Base-by-base conservation (phyloP, 2,329 filamentous ascomycete genomes). In the Beauveria brongniartii region DNA sequence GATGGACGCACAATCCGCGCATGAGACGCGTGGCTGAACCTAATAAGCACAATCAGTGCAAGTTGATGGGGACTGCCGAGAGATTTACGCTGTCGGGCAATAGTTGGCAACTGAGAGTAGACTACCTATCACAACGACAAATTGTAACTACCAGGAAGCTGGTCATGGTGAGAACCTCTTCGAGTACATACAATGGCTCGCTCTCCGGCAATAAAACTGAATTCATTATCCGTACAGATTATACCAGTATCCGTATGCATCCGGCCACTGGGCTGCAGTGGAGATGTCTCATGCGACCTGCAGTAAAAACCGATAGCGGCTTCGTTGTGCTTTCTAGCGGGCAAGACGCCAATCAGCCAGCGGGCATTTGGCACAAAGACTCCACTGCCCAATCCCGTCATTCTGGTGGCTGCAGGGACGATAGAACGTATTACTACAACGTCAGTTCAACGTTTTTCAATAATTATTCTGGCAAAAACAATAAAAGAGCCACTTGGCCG, bases 321-420 rank as follows among this genome's bases (percentile, higher is more conserved):
- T 12, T 24, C 40, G 18, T 9, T 12, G 30, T 41, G 34, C 26
- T 50, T 48, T 47, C 24, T 12, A 53, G 9, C 24, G 37, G 40
- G 12, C 22, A 26, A 30, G 41, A 43, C 46, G 24, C 56, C 47
- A 59, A 59, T 59, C 56, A 59, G 20, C 18, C 47, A 44, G 47
- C 24, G 37, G 12, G 22, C 18, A 52, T 51, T 59, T 52, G 46
- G 18, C 55, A 43, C 3, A 6, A 7, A 16, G 3, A 43, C 56
- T 34, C 56, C 56, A 59, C 56, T 34, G 56, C 7, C 26, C 28
- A 52, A 34, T 55, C 14, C 16, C 34, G 14, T 16, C 41, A 55
- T 55, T 44, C 50, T 28, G 50, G 55, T 58, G 55, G 55, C 37
- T 59, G 46, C 56, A 59, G 56, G 5, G 40, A 56, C 41, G 22